Evolutionary conservation across 108 stramenopile genomes (phyloP), one percentile per base, ranked within the genome.

Genomic region (Cyclotella baltica): DNA sequence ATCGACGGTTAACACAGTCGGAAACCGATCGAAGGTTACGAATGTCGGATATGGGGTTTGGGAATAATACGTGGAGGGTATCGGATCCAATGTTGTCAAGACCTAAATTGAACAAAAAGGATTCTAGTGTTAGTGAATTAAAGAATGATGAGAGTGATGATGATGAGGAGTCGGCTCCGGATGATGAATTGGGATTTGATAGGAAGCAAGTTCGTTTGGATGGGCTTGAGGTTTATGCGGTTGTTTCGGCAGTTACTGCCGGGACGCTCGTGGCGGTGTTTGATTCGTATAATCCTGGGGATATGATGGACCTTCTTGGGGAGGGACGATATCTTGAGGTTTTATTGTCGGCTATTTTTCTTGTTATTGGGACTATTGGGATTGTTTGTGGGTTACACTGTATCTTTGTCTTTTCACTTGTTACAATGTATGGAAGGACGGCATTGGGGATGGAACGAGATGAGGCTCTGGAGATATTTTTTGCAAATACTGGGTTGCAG

Each of bases 381-480:
- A 52, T 52, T 20, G 51, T 52, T 10, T 52, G 51, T 52, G 51
- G 51, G 11, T n/a, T 52, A 52, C 51, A 52, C 19, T 52, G 51
- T 52, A 52, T 52, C 11, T 52, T 52, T 52, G 51, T 52, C 4
- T 52, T 52, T n/a, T 52, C 51, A 4, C 51, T 52, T 4, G n/a
- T 52, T 4, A 52, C 51, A 52, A 52, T 52, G 51, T 52, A 52
- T n/a, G 51, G 51, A 4, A 10, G 51, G 19, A 52, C 51, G n/a
- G 51, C 51, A 20, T n/a, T 52, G 10, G 51, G 51, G 11, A 52
- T 52, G 51, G 51, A 52, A n/a, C 51, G 51, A n/a, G 51, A 52
- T 52, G 51, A 52, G 4, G 51, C 51, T 52, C n/a, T 52, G 51
- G 51, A 52, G n/a, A n/a, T n/a, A n/a, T 52, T 52, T n/a, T 52